Percentiles rank a stretch among this genome's conserved stretches.
Conservation (phyloP, 176 grass and related monocot genomes). For the Areca catechu region DNA sequence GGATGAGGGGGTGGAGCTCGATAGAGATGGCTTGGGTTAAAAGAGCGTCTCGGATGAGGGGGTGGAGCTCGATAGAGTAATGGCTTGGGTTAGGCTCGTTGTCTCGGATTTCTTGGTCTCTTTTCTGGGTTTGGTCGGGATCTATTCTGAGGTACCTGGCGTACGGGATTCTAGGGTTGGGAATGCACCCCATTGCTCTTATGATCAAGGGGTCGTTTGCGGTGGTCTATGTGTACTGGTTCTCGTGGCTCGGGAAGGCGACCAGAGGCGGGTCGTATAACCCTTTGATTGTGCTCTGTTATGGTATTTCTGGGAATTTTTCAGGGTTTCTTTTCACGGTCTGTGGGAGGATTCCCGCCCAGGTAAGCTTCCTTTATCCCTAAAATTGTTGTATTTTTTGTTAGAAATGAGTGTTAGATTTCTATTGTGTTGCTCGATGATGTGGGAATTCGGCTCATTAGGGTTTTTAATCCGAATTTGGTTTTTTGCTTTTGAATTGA, state of each 20-base stretch:
- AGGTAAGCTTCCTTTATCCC: background rate
- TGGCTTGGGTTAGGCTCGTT: background rate
- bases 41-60: too few relatives aligned
- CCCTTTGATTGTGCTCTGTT: conserved; percentile 17
- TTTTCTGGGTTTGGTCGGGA: conserved; percentile 16
- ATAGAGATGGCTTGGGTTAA: background rate
- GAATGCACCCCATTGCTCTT: background rate
- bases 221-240: conserved; percentile 10
- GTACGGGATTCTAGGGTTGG: conserved; percentile 6
- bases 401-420: too few relatives aligned
- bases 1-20: too few relatives aligned
- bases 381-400: too few relatives aligned
- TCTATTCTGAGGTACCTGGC: conserved; percentile 1
- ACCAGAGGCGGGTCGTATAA: conserved; percentile 19
- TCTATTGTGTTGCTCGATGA: too few relatives aligned
- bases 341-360: conserved; percentile 15
- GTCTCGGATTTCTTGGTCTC: conserved; percentile 11
- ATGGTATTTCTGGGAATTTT: conserved; percentile 14
- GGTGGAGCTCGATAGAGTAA: too few relatives aligned
- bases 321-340: conserved; percentile 9
- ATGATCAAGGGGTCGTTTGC: conserved; percentile 8
- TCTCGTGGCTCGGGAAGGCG: conserved; percentile 7
- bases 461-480: too few relatives aligned
- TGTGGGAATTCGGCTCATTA: too few relatives aligned
- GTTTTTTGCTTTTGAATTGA: too few relatives aligned